A percentile compares a stretch with the other conserved stretches of the same genome.
These are phyloP conservation scores for Malus fusca DNA, from an alignment of 306 rosid species.

Conservation along the genomic window DNA sequence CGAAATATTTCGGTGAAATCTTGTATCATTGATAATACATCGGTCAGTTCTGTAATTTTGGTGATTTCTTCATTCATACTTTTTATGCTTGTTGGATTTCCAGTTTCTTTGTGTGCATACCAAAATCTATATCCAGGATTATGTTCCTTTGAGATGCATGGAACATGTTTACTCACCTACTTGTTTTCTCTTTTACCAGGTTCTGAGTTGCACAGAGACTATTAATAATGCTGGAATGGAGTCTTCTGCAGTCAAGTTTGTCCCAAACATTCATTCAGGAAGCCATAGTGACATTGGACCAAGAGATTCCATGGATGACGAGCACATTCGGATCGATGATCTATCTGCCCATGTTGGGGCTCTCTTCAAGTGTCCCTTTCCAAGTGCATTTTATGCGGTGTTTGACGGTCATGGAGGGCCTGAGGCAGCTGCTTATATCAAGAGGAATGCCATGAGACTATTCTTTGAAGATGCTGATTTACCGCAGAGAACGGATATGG, in stretches of 20 bases:
- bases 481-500: constrained; percentile 45
- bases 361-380: constrained; percentile 39
- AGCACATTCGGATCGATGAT: constrained; percentile 74
- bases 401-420: constrained; percentile 98
- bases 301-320: constrained; percentile 77
- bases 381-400: constrained; percentile 77
- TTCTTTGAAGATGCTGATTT: constrained; percentile 68
- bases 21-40: neutral
- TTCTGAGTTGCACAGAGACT: constrained; percentile 43
- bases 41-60: neutral
- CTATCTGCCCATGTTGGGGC: constrained; percentile 58
- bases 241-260: constrained; percentile 36
- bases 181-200: constrained; percentile 30
- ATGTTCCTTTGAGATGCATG: neutral
- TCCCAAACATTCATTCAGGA: constrained; percentile 72
- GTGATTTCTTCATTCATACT: neutral
- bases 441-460: constrained; percentile 65
- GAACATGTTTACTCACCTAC: neutral
- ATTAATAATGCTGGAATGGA: constrained; percentile 35
- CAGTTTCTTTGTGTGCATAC: neutral
- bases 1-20: neutral
- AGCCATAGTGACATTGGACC: constrained; percentile 68
- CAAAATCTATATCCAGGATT: neutral
- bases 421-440: constrained; percentile 72
- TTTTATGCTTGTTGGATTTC: neutral